Conservation (phyloP, 2,329 filamentous ascomycete species). For the Colletotrichum truncatum region DNA sequence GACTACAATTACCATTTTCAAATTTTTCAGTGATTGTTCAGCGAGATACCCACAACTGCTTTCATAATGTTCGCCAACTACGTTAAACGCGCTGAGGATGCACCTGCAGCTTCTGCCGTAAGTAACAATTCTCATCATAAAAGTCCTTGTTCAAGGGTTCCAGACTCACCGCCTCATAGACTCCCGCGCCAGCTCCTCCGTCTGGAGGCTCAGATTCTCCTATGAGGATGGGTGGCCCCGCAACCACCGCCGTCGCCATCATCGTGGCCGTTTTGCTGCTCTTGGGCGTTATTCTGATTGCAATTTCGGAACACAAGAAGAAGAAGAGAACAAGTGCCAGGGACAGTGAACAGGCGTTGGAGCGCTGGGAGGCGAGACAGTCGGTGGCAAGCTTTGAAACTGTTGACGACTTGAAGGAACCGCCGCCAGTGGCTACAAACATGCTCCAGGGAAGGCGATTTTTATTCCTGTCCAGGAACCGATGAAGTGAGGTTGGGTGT, state of each 20-base stretch:
- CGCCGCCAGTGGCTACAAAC: not conserved
- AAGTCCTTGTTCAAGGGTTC: too few species aligned
- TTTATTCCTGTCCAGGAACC: not conserved
- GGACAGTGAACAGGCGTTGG: not conserved
- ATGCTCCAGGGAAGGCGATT: not conserved
- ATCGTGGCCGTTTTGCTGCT: slow-evolving; percentile 1
- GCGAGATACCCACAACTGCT: not conserved
- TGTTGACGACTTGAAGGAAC: not conserved
- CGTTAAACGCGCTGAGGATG: not conserved
- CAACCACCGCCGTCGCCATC: not conserved
- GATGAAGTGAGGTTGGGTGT: too few species aligned
- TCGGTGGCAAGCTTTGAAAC: slow-evolving; percentile 5
- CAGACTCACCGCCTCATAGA: not conserved
- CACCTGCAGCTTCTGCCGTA: not conserved
- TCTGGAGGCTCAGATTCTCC: not conserved
- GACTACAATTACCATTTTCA: too few species aligned
- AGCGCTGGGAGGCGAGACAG: not conserved
- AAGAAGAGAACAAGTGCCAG: not conserved
- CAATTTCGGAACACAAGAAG: not conserved
- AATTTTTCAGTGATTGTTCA: too few species aligned
- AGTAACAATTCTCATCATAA: too few species aligned
- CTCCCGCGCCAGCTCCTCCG: not conserved
- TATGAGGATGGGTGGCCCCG: not conserved
- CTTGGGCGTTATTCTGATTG: not conserved
- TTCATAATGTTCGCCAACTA: not conserved